phyloP scores from a whole-genome alignment of 2,329 filamentous ascomycete genomes.

The Colletotrichum tofieldiae region DNA sequence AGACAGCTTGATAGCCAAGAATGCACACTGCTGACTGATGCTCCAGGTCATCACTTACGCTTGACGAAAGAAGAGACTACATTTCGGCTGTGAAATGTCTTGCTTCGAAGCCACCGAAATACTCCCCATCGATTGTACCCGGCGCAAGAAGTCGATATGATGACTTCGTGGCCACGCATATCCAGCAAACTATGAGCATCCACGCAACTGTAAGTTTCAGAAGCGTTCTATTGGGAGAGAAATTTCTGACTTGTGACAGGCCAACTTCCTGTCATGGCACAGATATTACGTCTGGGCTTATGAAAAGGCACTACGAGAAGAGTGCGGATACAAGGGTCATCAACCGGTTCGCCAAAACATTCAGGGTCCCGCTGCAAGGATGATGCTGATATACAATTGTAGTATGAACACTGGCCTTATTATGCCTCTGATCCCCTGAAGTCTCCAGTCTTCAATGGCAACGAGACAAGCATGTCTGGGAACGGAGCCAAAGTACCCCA shows the following conservation, averaged over 20 bases:
- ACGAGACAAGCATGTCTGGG: slow-evolving; percentile 64
- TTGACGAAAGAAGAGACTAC: slow-evolving; percentile 43
- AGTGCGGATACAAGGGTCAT: slow-evolving; percentile 59
- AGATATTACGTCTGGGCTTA: slow-evolving; percentile 58
- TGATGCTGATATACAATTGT: slow-evolving; percentile 15
- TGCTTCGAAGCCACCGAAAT: slow-evolving; percentile 41
- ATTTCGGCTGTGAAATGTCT: slow-evolving; percentile 47
- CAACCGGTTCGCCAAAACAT: slow-evolving; percentile 51
- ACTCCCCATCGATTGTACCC: slow-evolving; percentile 28
- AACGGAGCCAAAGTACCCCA: slow-evolving; percentile 57
- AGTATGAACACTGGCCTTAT: slow-evolving; percentile 69
- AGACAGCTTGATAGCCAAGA: background rate
- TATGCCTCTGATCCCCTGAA: slow-evolving; percentile 61
- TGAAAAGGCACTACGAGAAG: slow-evolving; percentile 56
- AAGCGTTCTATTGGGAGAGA: accelerated
- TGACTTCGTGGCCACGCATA: slow-evolving; percentile 52
- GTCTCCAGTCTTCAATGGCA: slow-evolving; percentile 71
- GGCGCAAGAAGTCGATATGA: slow-evolving; percentile 51
- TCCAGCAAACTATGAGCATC: slow-evolving; percentile 48
- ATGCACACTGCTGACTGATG: background rate
- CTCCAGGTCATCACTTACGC: slow-evolving; percentile 14
- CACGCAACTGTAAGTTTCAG: slow-evolving; percentile 46
- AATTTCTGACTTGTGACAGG: slow-evolving; percentile 38
- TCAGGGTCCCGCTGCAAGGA: background rate
- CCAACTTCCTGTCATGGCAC: slow-evolving; percentile 60